Conservation (phyloP, 2,329 filamentous ascomycete genomes). For the Pestalotiopsis fici region DNA sequence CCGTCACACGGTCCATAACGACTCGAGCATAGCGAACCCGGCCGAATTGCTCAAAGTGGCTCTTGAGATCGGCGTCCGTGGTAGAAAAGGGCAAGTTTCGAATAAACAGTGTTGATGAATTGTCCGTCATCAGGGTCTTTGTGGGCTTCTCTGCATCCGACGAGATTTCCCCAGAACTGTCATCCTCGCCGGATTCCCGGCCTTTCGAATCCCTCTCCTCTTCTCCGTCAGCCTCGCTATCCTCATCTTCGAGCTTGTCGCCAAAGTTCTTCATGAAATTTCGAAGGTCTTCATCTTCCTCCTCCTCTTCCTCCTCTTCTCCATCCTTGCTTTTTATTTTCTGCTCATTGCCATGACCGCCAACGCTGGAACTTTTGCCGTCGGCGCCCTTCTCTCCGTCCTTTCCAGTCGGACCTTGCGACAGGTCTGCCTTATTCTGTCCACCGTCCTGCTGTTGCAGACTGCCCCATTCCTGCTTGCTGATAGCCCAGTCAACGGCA, state of each 20-base stretch:
- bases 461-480: constrained; percentile 82
- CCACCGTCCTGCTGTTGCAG: constrained; percentile 45
- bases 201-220: constrained; percentile 36
- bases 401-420: constrained; percentile 24
- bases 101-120: constrained; percentile 82
- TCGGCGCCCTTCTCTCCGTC: constrained; percentile 33
- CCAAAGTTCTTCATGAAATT: constrained; percentile 60
- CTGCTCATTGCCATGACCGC: constrained; percentile 29
- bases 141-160: constrained; percentile 32
- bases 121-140: constrained; percentile 53
- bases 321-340: constrained; percentile 28
- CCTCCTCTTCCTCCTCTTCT: constrained; percentile 34
- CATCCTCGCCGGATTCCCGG: constrained; percentile 25
- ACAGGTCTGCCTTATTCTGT: constrained; percentile 28
- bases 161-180: constrained; percentile 22
- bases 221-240: constrained; percentile 44
- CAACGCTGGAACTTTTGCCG: constrained; percentile 37
- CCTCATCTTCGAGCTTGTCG: constrained; percentile 58
- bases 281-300: constrained; percentile 45
- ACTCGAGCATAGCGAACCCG: constrained; percentile 87
- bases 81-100: constrained; percentile 91
- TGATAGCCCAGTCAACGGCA: constrained; percentile 96
- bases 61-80: constrained; percentile 78
- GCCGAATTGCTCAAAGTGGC: constrained; percentile 88
- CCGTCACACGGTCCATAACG: constrained; percentile 83